phyloP scores from a whole-genome alignment of 2,329 filamentous ascomycete species.

The Ceratocystis cubensis region DNA sequence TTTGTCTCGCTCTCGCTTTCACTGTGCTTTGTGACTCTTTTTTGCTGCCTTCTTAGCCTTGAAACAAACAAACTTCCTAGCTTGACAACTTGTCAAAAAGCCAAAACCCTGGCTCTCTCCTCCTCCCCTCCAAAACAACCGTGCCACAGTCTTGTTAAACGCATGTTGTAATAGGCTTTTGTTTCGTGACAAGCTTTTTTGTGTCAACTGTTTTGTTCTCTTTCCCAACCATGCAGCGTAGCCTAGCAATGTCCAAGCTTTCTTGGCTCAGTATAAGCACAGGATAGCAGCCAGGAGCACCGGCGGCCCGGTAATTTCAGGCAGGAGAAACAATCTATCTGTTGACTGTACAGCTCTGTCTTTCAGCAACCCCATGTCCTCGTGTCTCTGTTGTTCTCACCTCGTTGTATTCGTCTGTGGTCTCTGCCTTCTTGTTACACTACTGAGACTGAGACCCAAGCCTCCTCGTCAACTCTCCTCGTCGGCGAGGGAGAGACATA shows the following conservation, averaged over 20 bases:
- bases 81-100: not conserved
- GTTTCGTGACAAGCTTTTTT: conserved; percentile 8
- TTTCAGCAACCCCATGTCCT: not conserved
- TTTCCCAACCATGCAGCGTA: too few relatives aligned
- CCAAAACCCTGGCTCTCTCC: not conserved
- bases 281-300: not conserved
- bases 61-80: not conserved
- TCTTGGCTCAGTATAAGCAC: not conserved
- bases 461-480: not conserved
- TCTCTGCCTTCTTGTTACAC: not conserved
- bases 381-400: not conserved
- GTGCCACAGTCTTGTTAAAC: not conserved
- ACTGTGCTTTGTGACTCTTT: not conserved
- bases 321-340: too few relatives aligned
- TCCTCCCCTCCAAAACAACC: not conserved
- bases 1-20: too few relatives aligned
- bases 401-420: not conserved
- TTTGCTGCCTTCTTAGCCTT: not conserved
- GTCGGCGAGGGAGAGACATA: conserved; percentile 3
- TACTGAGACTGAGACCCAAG: not conserved
- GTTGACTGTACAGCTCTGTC: too few relatives aligned
- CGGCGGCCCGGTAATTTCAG: not conserved
- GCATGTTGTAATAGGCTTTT: conserved; percentile 3
- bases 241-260: not conserved
- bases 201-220: not conserved